Percentiles rank a stretch among this genome's conserved stretches.
Conservation (phyloP, 257 asterid genomes). For the Ophiorrhiza pumila region DNA sequence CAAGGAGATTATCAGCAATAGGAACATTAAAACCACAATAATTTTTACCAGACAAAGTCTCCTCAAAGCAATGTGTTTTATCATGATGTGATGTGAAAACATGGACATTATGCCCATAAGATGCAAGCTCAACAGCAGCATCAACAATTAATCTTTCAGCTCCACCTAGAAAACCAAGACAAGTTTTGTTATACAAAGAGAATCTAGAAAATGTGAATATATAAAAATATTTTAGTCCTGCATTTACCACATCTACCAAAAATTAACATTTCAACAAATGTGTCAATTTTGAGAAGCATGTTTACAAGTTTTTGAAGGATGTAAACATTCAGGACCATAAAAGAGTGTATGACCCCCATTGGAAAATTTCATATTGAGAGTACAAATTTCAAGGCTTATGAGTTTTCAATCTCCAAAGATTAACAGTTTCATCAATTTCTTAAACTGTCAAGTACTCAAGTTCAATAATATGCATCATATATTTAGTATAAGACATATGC, state of each 20-base stretch:
- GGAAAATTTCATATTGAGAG: neutral
- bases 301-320: no score
- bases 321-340: neutral
- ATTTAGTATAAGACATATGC: neutral
- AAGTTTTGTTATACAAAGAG: neutral
- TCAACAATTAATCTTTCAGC: conserved; percentile 97
- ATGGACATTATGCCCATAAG: conserved; percentile 73
- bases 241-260: neutral
- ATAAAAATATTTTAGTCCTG: neutral
- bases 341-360: neutral
- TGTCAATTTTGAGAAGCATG: neutral
- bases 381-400: neutral
- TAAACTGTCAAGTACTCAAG: neutral
- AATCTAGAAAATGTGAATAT: neutral
- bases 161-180: conserved; percentile 55
- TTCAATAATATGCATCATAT: no score
- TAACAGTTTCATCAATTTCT: neutral
- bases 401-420: neutral
- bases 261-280: neutral
- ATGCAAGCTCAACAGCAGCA: conserved; percentile 86
- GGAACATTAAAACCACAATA: conserved; percentile 8
- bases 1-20: neutral
- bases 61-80: conserved; percentile 83
- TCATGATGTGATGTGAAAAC: conserved; percentile 95
- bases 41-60: conserved; percentile 68